phyloP scores from a whole-genome alignment of 148 eudicot genomes.

The Arbutus unedo region DNA sequence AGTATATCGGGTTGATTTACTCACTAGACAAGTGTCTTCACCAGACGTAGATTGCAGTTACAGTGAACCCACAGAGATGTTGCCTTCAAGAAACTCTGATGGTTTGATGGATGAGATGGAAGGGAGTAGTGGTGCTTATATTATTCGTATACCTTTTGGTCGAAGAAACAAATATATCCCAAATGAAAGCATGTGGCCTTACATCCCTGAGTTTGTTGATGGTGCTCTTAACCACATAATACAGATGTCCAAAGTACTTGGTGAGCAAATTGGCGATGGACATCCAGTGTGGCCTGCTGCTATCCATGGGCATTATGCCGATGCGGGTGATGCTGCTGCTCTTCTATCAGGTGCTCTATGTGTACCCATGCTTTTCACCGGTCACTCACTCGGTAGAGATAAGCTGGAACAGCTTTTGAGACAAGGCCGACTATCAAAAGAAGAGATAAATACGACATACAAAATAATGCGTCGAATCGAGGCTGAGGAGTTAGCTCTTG shows the following conservation, averaged over 20 bases:
- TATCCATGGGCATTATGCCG: slow-evolving; percentile 94
- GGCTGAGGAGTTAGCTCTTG: slow-evolving; percentile 66
- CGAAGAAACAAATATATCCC: slow-evolving; percentile 82
- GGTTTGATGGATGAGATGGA: slow-evolving; percentile 62
- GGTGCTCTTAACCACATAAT: slow-evolving; percentile 84
- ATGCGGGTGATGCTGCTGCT: slow-evolving; percentile 78
- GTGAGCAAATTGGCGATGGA: slow-evolving; percentile 88
- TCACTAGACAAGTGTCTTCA: slow-evolving; percentile 90
- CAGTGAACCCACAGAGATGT: slow-evolving; percentile 94
- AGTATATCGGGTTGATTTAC: slow-evolving; percentile 91
- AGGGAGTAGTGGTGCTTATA: slow-evolving; percentile 94
- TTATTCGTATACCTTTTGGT: slow-evolving; percentile 94
- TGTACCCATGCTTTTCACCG: slow-evolving; percentile 71
- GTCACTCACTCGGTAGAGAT: slow-evolving; percentile 73
- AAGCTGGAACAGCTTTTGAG: slow-evolving; percentile 65
- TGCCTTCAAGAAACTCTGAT: slow-evolving; percentile 52
- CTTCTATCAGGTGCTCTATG: slow-evolving; percentile 66
- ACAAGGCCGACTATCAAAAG: slow-evolving; percentile 59
- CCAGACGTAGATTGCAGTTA: slow-evolving; percentile 96
- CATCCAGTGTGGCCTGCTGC: slow-evolving; percentile 97
- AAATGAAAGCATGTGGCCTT: slow-evolving; percentile 87
- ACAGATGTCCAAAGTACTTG: slow-evolving; percentile 96
- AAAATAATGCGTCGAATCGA: slow-evolving; percentile 71
- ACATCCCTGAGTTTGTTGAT: slow-evolving; percentile 93
- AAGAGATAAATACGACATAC: slow-evolving; percentile 55